Evolutionary conservation across 208 protist species (phyloP).

Genomic region (Crithidia brevicula): DNA sequence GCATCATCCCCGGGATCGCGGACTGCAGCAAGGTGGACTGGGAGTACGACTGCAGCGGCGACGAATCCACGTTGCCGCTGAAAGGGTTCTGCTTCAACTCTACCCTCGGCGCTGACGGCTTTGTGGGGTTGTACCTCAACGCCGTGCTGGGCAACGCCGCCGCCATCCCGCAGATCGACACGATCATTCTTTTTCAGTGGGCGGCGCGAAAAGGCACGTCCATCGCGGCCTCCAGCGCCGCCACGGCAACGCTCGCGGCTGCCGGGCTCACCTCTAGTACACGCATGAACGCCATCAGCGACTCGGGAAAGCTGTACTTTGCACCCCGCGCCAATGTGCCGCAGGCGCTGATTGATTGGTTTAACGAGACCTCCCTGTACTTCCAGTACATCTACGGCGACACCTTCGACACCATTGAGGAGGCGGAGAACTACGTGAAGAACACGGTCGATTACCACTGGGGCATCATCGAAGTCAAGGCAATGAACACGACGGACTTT

Average conservation of each 20-base stretch:
- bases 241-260: slow-evolving; percentile 23
- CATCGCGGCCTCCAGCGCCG: not conserved
- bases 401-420: slow-evolving; percentile 42
- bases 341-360: slow-evolving; percentile 32
- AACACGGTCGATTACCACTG: slow-evolving; percentile 31
- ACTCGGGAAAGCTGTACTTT: slow-evolving; percentile 55
- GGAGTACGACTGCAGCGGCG: slow-evolving; percentile 38
- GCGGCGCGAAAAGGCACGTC: slow-evolving; percentile 36
- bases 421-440: slow-evolving; percentile 34
- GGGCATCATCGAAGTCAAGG: slow-evolving; percentile 51
- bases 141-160: slow-evolving; percentile 27
- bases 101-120: not conserved
- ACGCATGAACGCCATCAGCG: slow-evolving; percentile 36
- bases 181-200: slow-evolving; percentile 62
- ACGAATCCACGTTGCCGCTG: slow-evolving; percentile 45
- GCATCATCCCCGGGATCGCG: slow-evolving; percentile 22
- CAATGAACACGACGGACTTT: slow-evolving; percentile 39
- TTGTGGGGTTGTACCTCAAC: slow-evolving; percentile 29
- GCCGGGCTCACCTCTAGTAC: slow-evolving; percentile 30
- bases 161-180: slow-evolving; percentile 41
- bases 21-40: slow-evolving; percentile 6
- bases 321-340: slow-evolving; percentile 30
- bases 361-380: slow-evolving; percentile 31
- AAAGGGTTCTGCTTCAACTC: slow-evolving; percentile 39
- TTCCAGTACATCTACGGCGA: slow-evolving; percentile 53